Evolutionary conservation across 768 basidiomycete genomes (phyloP).

Genomic region (Kwoniella europaea): DNA sequence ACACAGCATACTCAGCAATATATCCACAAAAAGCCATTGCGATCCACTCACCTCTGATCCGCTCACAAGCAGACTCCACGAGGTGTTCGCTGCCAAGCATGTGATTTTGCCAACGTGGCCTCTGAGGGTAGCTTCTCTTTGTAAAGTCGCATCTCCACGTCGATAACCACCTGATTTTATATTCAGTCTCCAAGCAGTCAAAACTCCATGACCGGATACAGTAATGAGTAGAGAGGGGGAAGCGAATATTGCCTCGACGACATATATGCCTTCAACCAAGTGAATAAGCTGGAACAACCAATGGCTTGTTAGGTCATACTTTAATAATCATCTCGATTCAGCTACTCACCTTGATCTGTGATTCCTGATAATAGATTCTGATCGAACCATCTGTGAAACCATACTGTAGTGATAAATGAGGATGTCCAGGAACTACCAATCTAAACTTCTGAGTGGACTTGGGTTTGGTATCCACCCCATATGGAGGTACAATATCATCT

Average conservation of each 20-base stretch:
- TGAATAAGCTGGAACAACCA: slow-evolving; percentile 66
- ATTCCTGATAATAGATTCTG: slow-evolving; percentile 45
- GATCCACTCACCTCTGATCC: slow-evolving; percentile 65
- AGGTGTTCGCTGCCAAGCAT: slow-evolving; percentile 72
- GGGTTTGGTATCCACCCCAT: slow-evolving; percentile 35
- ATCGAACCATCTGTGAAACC: slow-evolving; percentile 51
- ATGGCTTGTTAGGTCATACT: neutral
- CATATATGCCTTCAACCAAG: slow-evolving; percentile 74
- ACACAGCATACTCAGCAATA: neutral
- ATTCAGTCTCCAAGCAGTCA: slow-evolving; percentile 80
- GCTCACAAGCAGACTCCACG: slow-evolving; percentile 83
- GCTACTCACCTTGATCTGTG: slow-evolving; percentile 13
- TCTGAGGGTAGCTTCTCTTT: slow-evolving; percentile 75
- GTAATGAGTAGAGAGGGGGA: slow-evolving; percentile 76
- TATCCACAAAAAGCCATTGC: neutral
- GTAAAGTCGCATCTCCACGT: slow-evolving; percentile 49
- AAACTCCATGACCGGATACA: slow-evolving; percentile 76
- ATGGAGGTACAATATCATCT: slow-evolving; percentile 22
- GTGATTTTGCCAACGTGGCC: slow-evolving; percentile 73
- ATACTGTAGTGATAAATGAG: slow-evolving; percentile 46
- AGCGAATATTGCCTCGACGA: slow-evolving; percentile 77
- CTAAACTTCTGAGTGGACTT: slow-evolving; percentile 25
- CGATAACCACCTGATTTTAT: slow-evolving; percentile 52
- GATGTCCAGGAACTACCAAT: slow-evolving; percentile 37
- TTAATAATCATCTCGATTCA: neutral